Conservation (phyloP, 2,329 filamentous ascomycete species). For the Colletotrichum liriopes region DNA sequence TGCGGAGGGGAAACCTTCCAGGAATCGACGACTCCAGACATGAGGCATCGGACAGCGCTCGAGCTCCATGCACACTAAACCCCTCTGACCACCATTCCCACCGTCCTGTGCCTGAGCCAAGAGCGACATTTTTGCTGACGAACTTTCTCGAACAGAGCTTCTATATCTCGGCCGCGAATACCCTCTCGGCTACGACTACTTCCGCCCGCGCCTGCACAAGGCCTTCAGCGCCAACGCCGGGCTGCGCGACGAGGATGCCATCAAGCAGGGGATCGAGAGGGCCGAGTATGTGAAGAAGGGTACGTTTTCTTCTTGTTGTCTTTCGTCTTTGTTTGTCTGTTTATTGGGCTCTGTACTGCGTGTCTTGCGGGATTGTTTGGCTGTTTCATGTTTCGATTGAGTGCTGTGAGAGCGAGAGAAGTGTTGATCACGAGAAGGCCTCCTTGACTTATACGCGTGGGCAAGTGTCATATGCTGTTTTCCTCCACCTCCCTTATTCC, state of each 20-base stretch:
- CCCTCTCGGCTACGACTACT: constrained; percentile 86
- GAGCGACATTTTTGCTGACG: background rate
- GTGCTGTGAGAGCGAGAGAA: background rate
- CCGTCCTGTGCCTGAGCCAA: no score
- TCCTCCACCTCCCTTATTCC: background rate
- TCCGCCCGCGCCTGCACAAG: constrained; percentile 83
- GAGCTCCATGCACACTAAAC: no score
- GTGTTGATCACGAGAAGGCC: background rate
- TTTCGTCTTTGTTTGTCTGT: background rate
- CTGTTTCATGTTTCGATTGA: background rate
- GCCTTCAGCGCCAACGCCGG: constrained; percentile 85
- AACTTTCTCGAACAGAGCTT: constrained; percentile 72
- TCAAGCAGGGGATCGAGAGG: constrained; percentile 80
- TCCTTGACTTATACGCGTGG: background rate
- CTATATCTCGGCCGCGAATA: constrained; percentile 89
- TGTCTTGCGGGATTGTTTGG: no score
- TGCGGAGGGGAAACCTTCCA: no score
- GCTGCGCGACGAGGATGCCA: constrained; percentile 81
- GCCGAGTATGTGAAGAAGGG: constrained; percentile 95
- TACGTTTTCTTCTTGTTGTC: constrained; percentile 52
- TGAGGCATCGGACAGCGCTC: no score
- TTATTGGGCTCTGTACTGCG: background rate
- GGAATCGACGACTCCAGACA: no score
- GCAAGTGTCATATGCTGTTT: background rate
- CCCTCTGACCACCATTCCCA: background rate